These are phyloP conservation scores for Hansenula sp. DNA, from an alignment of 1,139 yeast species.

Conservation along the genomic window DNA sequence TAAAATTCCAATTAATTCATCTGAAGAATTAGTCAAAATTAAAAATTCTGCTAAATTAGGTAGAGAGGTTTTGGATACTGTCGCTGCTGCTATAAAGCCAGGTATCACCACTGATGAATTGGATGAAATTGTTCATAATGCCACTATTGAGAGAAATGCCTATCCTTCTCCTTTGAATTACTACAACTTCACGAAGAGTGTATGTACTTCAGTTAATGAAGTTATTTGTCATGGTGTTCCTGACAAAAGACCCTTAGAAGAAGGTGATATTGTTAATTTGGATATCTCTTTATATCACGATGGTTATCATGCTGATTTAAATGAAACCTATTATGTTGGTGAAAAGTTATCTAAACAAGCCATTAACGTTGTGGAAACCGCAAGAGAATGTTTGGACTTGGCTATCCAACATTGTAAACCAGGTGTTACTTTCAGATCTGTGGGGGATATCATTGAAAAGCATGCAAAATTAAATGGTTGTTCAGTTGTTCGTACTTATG, in stretches of 20 bases:
- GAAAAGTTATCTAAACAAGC: constrained; percentile 76
- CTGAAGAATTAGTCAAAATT: constrained; percentile 69
- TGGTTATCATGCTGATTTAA: constrained; percentile 92
- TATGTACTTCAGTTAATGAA: constrained; percentile 93
- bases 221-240: constrained; percentile 98
- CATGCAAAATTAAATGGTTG: constrained; percentile 79
- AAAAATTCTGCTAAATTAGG: constrained; percentile 73
- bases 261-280: constrained; percentile 91
- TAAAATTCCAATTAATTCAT: constrained; percentile 57
- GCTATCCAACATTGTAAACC: constrained; percentile 89
- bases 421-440: constrained; percentile 80
- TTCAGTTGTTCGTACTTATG: constrained; percentile 85
- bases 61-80: constrained; percentile 82
- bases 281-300: constrained; percentile 83
- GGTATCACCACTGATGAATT: constrained; percentile 94
- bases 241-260: constrained; percentile 77
- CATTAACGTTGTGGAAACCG: constrained; percentile 88
- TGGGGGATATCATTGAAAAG: constrained; percentile 86
- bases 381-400: constrained; percentile 81
- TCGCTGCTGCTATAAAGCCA: constrained; percentile 78
- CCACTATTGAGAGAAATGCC: constrained; percentile 82
- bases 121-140: constrained; percentile 82
- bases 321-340: constrained; percentile 96
- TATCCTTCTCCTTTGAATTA: constrained; percentile 97
- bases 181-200: constrained; percentile 88